Evolutionary conservation across 2,329 filamentous ascomycete genomes (phyloP), one percentile per base, ranked within the genome.

Genomic region (Lasiodiplodia sp.): DNA sequence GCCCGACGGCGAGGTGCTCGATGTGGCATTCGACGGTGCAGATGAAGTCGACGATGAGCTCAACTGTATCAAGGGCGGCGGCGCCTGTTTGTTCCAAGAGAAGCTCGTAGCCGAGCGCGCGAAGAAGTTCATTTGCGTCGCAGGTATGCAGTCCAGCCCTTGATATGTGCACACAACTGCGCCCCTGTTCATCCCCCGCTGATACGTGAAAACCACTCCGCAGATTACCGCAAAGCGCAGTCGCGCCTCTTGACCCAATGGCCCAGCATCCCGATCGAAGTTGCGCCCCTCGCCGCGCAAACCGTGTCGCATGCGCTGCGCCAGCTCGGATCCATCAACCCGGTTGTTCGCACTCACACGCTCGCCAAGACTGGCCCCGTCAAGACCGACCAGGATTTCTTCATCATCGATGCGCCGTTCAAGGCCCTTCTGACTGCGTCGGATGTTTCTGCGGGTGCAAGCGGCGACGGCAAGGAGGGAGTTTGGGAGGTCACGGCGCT

Each of bases 51-150:
- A 99, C 78, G 90, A 93, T 57, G 92, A 96, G 65, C 83, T 99
- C 70, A 99, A 98, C 81, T 93, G 95, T 77, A 98, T 99, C 84
- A 98, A 98, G 84, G 96, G 96, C 67, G 96, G 96, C 62, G 96
- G 96, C 69, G 96, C 94, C n/a, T 99, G 96, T 81, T 83, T 98
- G 68, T 97, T 97, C 83, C 96, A 98, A 81, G 96, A 99, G 83
- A 99, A 99, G 84, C 86, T 99, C 44, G 94, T 99, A 4, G 94
- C 94, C 5, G 88, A 93, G 70, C 88, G 91, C 62, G 91, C 93
- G 3, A 92, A 89, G 80, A 92, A 92, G 77, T 97, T 97, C 76
- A 86, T 97, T 71, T 95, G 92, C 75, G 93, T 96, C 69, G 93
- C 93, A 68, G 91, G 90, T 92, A 81, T 75, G 86, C 2, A 34